phyloP scores from a whole-genome alignment of 805 yeast species.

The Hanseniaspora guilliermondii region DNA sequence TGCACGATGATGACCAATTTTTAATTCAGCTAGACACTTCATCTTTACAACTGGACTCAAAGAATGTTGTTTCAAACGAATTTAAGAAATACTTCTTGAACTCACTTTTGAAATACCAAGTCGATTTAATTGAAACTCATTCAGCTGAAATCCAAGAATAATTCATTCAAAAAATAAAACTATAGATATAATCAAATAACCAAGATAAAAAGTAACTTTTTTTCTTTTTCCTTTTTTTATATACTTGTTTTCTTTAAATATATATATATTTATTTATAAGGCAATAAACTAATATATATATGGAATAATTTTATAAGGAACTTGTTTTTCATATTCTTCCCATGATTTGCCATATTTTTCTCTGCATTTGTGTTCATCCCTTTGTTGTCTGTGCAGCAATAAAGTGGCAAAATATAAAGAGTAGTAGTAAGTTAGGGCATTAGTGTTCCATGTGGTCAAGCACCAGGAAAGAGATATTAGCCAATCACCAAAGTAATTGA shows the following conservation, averaged over 20 bases:
- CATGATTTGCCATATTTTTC: constrained; percentile 77
- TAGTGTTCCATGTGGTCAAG: constrained; percentile 68
- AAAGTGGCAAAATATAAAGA: constrained; percentile 70
- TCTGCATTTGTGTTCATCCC: constrained; percentile 87
- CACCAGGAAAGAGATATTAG: constrained; percentile 86
- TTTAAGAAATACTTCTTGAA: constrained; percentile 42
- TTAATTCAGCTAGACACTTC: constrained; percentile 40
- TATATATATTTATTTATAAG: neutral
- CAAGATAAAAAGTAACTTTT: neutral
- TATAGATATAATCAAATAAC: neutral
- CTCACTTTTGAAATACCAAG: constrained; percentile 47
- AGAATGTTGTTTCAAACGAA: constrained; percentile 30
- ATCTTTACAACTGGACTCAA: constrained; percentile 30
- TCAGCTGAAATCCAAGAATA: constrained; percentile 49
- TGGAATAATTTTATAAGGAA: constrained; percentile 86
- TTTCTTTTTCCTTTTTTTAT: neutral
- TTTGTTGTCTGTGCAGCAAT: constrained; percentile 71
- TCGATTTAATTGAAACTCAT: constrained; percentile 48
- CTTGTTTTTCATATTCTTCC: constrained; percentile 66
- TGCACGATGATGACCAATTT: constrained; percentile 64
- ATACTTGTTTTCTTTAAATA: neutral
- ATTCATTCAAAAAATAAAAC: neutral
- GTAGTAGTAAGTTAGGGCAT: constrained; percentile 80
- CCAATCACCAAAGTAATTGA: constrained; percentile 94
- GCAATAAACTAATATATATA: constrained; percentile 46